Evolutionary conservation across 2,329 filamentous ascomycete species (phyloP).

Genomic region (Dothidotthia symphoricarpi): DNA sequence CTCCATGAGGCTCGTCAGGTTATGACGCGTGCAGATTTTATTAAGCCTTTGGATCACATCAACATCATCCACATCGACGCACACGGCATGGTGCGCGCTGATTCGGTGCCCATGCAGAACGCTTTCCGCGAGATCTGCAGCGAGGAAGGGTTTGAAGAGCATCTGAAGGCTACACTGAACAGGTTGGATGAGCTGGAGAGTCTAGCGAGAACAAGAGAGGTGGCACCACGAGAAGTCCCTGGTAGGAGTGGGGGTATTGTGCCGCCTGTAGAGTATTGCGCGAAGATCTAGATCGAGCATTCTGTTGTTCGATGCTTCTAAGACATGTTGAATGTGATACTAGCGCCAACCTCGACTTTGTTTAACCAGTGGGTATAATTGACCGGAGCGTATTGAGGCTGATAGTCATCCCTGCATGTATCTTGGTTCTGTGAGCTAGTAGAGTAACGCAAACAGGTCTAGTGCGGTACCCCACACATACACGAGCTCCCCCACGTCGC

Average conservation of each 20-base stretch:
- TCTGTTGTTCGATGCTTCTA: no score
- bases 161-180: constrained; percentile 76
- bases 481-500: constrained; percentile 7
- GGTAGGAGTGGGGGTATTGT: constrained; percentile 30
- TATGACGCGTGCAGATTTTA: constrained; percentile 93
- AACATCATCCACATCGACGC: constrained; percentile 95
- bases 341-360: no score
- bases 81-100: constrained; percentile 79
- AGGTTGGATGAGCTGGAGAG: constrained; percentile 89
- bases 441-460: no score
- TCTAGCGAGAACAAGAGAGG: constrained; percentile 81
- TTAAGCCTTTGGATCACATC: constrained; percentile 83
- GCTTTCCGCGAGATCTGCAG: constrained; percentile 81
- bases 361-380: no score
- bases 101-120: constrained; percentile 92
- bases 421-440: no score
- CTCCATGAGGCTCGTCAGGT: constrained; percentile 58
- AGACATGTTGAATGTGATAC: no score
- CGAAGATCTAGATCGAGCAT: constrained; percentile 16
- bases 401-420: no score
- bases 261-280: constrained; percentile 31
- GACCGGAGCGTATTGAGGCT: no score
- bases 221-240: constrained; percentile 76
- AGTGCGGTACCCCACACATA: no score
- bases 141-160: constrained; percentile 73